A percentile compares a stretch with the other conserved stretches of the same genome.
Evolutionary conservation across 1,284 basidiomycete species (phyloP).

Genomic region (Leccinum subatratum): DNA sequence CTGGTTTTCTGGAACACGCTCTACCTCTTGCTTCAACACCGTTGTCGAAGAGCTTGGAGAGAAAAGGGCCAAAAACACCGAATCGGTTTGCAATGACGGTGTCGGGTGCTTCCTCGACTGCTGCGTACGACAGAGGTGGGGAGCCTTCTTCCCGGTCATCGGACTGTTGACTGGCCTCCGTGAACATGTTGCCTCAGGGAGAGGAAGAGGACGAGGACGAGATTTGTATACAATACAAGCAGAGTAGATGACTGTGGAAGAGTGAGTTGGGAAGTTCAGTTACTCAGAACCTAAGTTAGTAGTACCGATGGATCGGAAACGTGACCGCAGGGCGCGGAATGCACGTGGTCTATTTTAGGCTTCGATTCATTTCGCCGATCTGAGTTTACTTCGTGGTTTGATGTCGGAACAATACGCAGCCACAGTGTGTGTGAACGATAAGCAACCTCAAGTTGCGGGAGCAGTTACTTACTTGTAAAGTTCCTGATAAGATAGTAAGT

Average conservation of each 20-base stretch:
- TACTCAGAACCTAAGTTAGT: too few species aligned
- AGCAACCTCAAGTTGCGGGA: background rate
- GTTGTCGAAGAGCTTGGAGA: conserved; percentile 39
- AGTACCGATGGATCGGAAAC: background rate
- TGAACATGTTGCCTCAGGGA: conserved; percentile 13
- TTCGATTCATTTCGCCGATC: background rate
- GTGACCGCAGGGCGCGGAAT: background rate
- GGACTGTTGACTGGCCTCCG: background rate
- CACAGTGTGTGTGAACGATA: background rate
- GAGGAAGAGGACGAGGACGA: background rate
- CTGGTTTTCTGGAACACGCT: conserved; percentile 48
- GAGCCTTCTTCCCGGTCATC: conserved; percentile 25
- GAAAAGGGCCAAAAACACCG: conserved; percentile 35
- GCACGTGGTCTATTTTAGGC: background rate
- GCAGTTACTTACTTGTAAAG: background rate
- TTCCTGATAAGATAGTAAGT: background rate
- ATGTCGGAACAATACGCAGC: background rate
- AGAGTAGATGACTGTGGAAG: background rate
- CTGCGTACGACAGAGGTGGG: background rate
- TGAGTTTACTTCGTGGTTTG: background rate
- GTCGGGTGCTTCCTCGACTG: conserved; percentile 31
- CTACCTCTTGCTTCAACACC: conserved; percentile 49
- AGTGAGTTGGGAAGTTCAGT: background rate
- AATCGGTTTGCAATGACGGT: conserved; percentile 35
- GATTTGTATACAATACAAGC: background rate